phyloP scores from a whole-genome alignment of 768 basidiomycete species.

The Tricholoma sp. region DNA sequence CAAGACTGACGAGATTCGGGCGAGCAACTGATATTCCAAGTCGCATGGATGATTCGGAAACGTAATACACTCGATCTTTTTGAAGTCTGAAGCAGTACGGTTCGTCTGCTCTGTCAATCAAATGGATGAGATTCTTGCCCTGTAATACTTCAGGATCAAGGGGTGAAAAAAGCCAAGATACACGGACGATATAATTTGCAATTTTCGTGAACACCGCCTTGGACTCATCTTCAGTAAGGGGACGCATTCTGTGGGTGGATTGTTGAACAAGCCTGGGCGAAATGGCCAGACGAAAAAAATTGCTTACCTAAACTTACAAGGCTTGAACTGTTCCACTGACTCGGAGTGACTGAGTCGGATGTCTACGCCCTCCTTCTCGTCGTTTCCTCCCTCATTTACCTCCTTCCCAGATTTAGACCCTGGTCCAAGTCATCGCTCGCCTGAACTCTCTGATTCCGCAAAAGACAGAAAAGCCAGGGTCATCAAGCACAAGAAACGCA shows the following conservation, averaged over 20 bases:
- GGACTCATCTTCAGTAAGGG: slow-evolving; percentile 94
- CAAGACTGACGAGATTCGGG: slow-evolving; percentile 86
- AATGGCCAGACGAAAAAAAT: too few species aligned
- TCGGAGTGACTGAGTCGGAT: too few species aligned
- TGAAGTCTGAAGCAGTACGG: slow-evolving; percentile 95
- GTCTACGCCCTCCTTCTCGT: slow-evolving; percentile 55
- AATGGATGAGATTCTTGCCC: slow-evolving; percentile 95
- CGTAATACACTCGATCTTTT: slow-evolving; percentile 94
- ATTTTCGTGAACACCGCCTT: slow-evolving; percentile 95
- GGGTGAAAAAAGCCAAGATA: not conserved
- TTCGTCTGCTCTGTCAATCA: slow-evolving; percentile 92
- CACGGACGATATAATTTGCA: slow-evolving; percentile 89
- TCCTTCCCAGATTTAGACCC: slow-evolving; percentile 65
- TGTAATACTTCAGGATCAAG: slow-evolving; percentile 25
- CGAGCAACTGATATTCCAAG: slow-evolving; percentile 89
- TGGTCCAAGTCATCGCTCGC: slow-evolving; percentile 28
- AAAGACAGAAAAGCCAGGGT: slow-evolving; percentile 5
- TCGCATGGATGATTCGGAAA: slow-evolving; percentile 91
- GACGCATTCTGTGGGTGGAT: slow-evolving; percentile 59
- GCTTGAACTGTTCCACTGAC: not conserved
- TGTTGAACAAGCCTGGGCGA: not conserved
- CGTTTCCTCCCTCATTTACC: slow-evolving; percentile 59
- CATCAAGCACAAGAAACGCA: slow-evolving; percentile 25
- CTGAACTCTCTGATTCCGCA: slow-evolving; percentile 10
- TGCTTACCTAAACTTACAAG: not conserved